phyloP scores from a whole-genome alignment of 2,329 filamentous ascomycete species.

The Fusarium oxysporum region DNA sequence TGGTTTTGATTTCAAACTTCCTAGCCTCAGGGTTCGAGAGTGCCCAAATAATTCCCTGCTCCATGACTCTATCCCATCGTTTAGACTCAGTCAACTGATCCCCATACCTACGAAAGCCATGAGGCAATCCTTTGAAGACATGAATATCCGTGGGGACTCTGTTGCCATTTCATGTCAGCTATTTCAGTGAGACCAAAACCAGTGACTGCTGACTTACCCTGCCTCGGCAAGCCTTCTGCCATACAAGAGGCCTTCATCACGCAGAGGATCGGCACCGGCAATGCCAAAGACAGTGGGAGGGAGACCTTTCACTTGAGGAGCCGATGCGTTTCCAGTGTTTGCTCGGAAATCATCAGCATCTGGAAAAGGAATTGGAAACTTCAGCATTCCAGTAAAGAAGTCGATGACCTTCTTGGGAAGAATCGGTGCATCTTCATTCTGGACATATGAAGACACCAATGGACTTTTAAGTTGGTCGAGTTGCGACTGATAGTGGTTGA shows the following conservation, averaged over 20 bases:
- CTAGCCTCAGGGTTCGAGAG: slow-evolving; percentile 49
- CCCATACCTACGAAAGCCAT: slow-evolving; percentile 59
- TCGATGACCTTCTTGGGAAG: slow-evolving; percentile 50
- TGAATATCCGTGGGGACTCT: slow-evolving; percentile 61
- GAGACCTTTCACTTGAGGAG: slow-evolving; percentile 53
- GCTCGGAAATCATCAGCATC: slow-evolving; percentile 50
- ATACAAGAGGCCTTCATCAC: slow-evolving; percentile 63
- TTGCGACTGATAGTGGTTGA: slow-evolving; percentile 37
- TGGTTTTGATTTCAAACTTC: slow-evolving; percentile 34
- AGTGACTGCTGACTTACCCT: slow-evolving; percentile 48
- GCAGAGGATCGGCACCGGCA: slow-evolving; percentile 59
- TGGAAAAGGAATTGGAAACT: slow-evolving; percentile 31
- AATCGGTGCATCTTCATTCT: slow-evolving; percentile 62
- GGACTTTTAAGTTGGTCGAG: slow-evolving; percentile 51
- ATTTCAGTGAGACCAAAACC: rapidly evolving
- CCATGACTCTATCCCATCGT: slow-evolving; percentile 57
- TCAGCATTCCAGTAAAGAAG: slow-evolving; percentile 45
- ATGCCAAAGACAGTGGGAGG: slow-evolving; percentile 59
- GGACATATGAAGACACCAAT: slow-evolving; percentile 55
- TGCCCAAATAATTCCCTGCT: slow-evolving; percentile 58
- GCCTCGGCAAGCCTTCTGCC: slow-evolving; percentile 57
- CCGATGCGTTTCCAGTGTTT: slow-evolving; percentile 50
- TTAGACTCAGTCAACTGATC: slow-evolving; percentile 51
- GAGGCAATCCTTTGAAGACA: slow-evolving; percentile 65
- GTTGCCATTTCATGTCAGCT: background rate